Conservation (phyloP, 768 basidiomycete genomes). For the Lentinula sp. region DNA sequence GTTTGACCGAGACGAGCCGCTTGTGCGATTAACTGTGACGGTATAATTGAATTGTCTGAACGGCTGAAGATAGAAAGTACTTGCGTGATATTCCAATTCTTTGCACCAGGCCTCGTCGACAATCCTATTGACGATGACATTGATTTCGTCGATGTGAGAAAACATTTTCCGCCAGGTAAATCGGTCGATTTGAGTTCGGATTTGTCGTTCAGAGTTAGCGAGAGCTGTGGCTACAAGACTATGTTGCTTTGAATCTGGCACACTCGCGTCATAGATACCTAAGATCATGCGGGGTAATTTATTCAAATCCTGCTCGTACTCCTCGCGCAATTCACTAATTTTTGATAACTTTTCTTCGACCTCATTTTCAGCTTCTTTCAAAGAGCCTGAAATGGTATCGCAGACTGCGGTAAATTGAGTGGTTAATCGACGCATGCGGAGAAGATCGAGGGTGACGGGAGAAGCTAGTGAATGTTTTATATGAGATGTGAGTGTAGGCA, state of each 20-base stretch:
- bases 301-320: conserved; percentile 32
- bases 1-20: conserved; percentile 49
- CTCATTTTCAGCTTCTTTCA: conserved; percentile 24
- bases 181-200: conserved; percentile 32
- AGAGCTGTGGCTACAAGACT: conserved; percentile 28
- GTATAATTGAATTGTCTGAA: background rate
- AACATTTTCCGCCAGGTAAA: conserved; percentile 43
- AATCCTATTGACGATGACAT: conserved; percentile 26
- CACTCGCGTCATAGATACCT: conserved; percentile 12
- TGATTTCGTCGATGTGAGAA: conserved; percentile 41
- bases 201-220: conserved; percentile 26
- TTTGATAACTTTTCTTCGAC: conserved; percentile 27
- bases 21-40: conserved; percentile 54
- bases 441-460: conserved; percentile 11
- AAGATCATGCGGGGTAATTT: conserved; percentile 32
- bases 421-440: conserved; percentile 32
- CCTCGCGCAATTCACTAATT: conserved; percentile 28
- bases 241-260: background rate
- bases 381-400: conserved; percentile 21
- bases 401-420: conserved; percentile 34
- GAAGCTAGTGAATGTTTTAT: conserved; percentile 23
- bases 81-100: conserved; percentile 46
- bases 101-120: conserved; percentile 35
- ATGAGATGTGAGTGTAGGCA: conserved; percentile 40
- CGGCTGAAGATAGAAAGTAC: conserved; percentile 1